Base-by-base conservation (phyloP, 805 yeast species). In the Teunomyces stri region DNA sequence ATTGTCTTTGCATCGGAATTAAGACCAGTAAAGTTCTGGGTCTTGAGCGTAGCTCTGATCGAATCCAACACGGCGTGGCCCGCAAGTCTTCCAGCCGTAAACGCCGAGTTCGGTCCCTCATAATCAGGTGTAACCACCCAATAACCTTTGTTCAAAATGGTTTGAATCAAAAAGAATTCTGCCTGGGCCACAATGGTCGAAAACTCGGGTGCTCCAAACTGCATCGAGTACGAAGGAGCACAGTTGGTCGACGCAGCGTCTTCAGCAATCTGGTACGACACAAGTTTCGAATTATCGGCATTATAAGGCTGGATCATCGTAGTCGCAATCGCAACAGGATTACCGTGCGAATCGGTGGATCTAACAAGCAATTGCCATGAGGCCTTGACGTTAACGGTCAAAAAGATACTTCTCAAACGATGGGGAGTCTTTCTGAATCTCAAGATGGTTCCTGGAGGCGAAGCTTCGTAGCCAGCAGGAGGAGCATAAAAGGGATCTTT, bases 401-500 rank as follows among this genome's bases (percentile, higher is more conserved):
- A 50, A 18, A 45, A 43, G 3, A 59, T n/a, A 33, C 57, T 47
- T 36, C 58, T 54, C 16, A 62, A 46, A 2, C 41, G 46, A 35
- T 49, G 46, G 1, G 68, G 65, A 2, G 60, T 40, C 13, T 45
- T 39, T 46, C 69, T 51, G 12, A 30, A 42, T 40, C 49, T 60
- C 13, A 66, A 51, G 22, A 66, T 58, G 11, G 59, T 54, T 6
- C 71, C 71, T 1, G 53, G 44, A 6, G 47, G 42, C 3, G 42
- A 36, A 20, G 49, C 22, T 41, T 64, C 66, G 40, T 30, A 61
- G 1, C 64, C 63, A 7, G 30, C 42, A 1, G 65, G 66, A 3
- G 64, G 56, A 2, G 15, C 27, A 46, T 66, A 65, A 46, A 64
- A 66, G 1, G 50, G 48, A 44, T 65, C 70, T 13, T 56, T n/a